Base-by-base conservation (phyloP, 768 basidiomycete species). In the Gelatoporia subvermispora region DNA sequence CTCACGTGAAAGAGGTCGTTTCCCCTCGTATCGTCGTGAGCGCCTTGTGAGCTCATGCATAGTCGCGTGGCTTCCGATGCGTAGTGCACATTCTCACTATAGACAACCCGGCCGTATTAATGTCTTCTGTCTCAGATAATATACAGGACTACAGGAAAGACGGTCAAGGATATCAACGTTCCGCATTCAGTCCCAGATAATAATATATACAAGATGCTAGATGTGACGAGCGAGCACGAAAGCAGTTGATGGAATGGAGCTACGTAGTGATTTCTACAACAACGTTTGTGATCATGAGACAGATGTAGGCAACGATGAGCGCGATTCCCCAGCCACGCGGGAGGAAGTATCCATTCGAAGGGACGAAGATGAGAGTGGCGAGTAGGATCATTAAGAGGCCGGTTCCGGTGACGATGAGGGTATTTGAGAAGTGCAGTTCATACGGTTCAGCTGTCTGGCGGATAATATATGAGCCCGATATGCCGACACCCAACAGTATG, bases 381-480 rank as follows among this genome's bases (percentile, higher is more conserved):
- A 81, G 58, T 10, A 99, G 73, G 9, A 99, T 68, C 34, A 72
- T 61, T 8, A 99, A 74, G n/a, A 99, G 73, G 8, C 94, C 93
- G 4, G 86, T 65, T 5, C 84, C 73, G 61, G 90, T 94, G 55
- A 93, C 86, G 64, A 93, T 70, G 39, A 98, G 77, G 1, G 93
- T 95, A 0, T 75, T 78, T 15, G 87, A 85, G 65, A 96, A 88
- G 38, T 84, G 71, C 18, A 98, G 75, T n/a, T 68, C 58, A 63
- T 88, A 89, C 7, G 90, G 80, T 39, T 79, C 43, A 0, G 65
- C 65, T 2, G 79, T 81, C 45, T 86, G 72, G 31, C 79, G 68
- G 53, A 88, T 90, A 59, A 94, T 77, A 62, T 91, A 90, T 3
- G 88, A 81, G 5, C 96, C 95, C 0, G 93, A 93, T 44, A 95